phyloP scores from a whole-genome alignment of 257 asterid genomes.

The Hygrophila difformis region DNA sequence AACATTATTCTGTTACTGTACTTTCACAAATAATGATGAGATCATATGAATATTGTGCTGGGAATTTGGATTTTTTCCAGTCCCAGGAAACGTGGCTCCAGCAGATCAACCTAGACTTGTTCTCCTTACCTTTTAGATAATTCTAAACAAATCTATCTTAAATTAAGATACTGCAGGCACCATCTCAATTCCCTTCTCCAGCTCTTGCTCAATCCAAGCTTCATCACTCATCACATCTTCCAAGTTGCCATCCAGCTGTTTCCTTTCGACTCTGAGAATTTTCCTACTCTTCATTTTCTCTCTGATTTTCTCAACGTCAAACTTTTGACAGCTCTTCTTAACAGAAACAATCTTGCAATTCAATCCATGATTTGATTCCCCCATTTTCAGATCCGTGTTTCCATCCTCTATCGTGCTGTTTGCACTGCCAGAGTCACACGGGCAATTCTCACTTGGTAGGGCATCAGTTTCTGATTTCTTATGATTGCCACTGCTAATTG shows the following conservation, averaged over 20 bases:
- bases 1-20: slow-evolving; percentile 10
- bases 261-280: slow-evolving; percentile 15
- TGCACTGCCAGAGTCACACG: slow-evolving; percentile 36
- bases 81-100: neutral
- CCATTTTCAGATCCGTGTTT: slow-evolving; percentile 20
- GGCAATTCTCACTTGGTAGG: slow-evolving; percentile 18
- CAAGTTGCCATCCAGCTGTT: slow-evolving; percentile 5
- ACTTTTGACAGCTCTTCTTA: slow-evolving; percentile 16
- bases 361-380: slow-evolving; percentile 17
- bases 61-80: slow-evolving; percentile 10
- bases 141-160: neutral
- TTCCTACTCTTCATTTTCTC: slow-evolving; percentile 39
- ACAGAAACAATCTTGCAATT: slow-evolving; percentile 20
- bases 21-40: slow-evolving; percentile 12
- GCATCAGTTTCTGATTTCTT: slow-evolving; percentile 7
- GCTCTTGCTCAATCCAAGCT: slow-evolving; percentile 50
- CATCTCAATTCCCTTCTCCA: slow-evolving; percentile 33
- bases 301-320: slow-evolving; percentile 32
- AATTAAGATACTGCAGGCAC: slow-evolving; percentile 4
- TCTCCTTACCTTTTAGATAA: slow-evolving; percentile 1
- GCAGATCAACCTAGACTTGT: neutral
- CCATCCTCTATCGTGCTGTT: slow-evolving; percentile 38
- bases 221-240: slow-evolving; percentile 29
- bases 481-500: slow-evolving; percentile 14
- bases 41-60: slow-evolving; percentile 1